Conservation (phyloP, 2,329 filamentous ascomycete species). For the Aspergillus brunneoviolaceus region DNA sequence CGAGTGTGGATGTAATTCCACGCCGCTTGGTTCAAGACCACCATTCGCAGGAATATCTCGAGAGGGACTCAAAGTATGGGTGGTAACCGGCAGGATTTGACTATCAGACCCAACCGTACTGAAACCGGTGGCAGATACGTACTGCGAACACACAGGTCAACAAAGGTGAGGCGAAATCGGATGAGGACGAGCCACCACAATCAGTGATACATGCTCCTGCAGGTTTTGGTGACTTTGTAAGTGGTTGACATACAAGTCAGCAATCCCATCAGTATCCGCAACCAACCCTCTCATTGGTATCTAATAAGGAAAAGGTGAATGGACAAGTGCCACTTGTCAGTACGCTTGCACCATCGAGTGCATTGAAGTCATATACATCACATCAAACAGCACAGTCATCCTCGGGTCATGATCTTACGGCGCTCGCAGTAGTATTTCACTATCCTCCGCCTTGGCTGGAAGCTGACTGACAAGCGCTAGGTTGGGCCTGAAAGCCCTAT, state of each 20-base stretch:
- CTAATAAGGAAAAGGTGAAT: conserved; percentile 9
- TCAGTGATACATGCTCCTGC: conserved; percentile 91
- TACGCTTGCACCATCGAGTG: background rate
- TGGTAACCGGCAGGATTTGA: background rate
- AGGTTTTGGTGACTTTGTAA: conserved; percentile 77
- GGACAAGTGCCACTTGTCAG: conserved; percentile 7
- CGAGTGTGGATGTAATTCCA: background rate
- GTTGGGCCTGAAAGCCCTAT: conserved; percentile 45
- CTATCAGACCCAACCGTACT: background rate
- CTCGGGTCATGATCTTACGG: background rate
- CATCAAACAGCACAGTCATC: background rate
- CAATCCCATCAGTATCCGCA: background rate
- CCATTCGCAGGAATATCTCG: background rate
- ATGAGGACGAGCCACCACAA: conserved; percentile 68
- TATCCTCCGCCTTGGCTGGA: background rate
- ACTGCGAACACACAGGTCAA: conserved; percentile 22
- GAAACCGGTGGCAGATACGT: conserved; percentile 29
- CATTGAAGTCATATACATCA: background rate
- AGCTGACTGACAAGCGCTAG: conserved; percentile 14
- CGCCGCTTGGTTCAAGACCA: background rate
- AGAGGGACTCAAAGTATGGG: background rate
- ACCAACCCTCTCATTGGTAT: background rate
- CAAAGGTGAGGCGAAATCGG: conserved; percentile 44
- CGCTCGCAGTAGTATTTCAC: conserved; percentile 17
- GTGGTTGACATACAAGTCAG: conserved; percentile 24